These are phyloP conservation scores for Nitzschia inconspicua DNA, from an alignment of 108 stramenopile genomes.

Conservation along the genomic window DNA sequence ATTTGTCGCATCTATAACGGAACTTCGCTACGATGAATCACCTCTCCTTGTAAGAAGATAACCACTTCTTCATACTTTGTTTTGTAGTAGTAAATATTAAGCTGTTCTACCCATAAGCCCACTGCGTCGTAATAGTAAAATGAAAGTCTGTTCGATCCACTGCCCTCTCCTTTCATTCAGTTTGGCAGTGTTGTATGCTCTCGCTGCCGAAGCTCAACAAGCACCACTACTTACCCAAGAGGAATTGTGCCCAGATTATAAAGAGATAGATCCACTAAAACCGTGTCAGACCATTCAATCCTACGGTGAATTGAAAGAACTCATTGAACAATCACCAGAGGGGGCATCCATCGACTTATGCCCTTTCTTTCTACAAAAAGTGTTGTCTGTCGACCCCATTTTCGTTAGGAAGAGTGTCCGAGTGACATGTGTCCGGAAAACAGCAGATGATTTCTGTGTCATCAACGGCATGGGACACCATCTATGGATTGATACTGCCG, in stretches of 20 bases:
- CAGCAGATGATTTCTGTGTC: not conserved
- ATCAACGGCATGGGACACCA: not conserved
- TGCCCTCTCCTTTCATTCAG: no score
- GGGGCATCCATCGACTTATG: not conserved
- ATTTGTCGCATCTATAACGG: no score
- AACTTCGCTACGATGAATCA: no score
- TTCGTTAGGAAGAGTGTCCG: not conserved
- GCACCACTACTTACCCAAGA: no score
- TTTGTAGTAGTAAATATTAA: no score
- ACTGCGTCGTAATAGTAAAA: no score
- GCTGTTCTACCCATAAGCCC: no score
- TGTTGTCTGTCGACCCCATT: not conserved
- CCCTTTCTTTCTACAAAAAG: constrained; percentile 6
- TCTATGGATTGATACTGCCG: not conserved
- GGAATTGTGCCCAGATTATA: not conserved
- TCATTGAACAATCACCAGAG: not conserved
- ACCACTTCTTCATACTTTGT: no score
- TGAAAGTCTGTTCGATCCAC: no score
- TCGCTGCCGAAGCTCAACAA: no score
- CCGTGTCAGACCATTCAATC: not conserved
- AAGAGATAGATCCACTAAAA: constrained; percentile 1
- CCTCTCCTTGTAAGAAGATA: no score
- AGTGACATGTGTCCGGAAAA: not conserved
- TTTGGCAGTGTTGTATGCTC: no score
- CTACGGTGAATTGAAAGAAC: not conserved